These are phyloP conservation scores for Paracorniculantispora psalliotae DNA, from an alignment of 2,329 filamentous ascomycete genomes.

Conservation along the genomic window DNA sequence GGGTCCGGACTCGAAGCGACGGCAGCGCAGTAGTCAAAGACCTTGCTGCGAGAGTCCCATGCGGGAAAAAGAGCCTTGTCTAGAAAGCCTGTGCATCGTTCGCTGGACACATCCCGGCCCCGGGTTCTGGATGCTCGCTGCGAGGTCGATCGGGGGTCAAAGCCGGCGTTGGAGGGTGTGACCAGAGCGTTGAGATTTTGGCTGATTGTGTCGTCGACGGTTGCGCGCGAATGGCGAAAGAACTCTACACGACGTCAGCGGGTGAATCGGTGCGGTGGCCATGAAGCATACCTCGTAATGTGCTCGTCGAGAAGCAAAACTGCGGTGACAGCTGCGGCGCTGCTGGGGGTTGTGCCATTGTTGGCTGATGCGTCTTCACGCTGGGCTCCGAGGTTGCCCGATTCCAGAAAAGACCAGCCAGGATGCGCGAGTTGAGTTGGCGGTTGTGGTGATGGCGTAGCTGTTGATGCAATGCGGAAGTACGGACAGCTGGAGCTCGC, in stretches of 20 bases:
- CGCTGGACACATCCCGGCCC: constrained; percentile 50
- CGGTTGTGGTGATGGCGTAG: neutral
- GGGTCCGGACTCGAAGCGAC: constrained; percentile 86
- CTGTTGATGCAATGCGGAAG: neutral
- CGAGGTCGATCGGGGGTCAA: constrained; percentile 75
- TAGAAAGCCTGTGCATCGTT: constrained; percentile 68
- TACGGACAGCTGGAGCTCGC: neutral
- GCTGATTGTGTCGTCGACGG: constrained; percentile 88
- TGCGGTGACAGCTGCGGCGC: constrained; percentile 60
- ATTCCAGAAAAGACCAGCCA: constrained; percentile 49
- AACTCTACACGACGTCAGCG: constrained; percentile 62
- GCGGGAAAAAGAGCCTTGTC: constrained; percentile 76
- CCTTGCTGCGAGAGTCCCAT: constrained; percentile 78
- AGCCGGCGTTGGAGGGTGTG: constrained; percentile 65
- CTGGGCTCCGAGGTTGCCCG: constrained; percentile 35
- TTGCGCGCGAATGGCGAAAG: constrained; percentile 74
- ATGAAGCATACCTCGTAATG: constrained; percentile 56
- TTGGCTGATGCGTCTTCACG: constrained; percentile 26
- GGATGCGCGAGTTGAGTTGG: constrained; percentile 24
- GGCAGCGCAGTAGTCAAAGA: constrained; percentile 81
- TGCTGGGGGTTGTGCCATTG: constrained; percentile 42
- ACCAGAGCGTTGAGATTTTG: constrained; percentile 89
- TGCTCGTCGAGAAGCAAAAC: constrained; percentile 70
- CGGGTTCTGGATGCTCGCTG: constrained; percentile 50
- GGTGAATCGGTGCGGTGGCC: neutral